Percentiles rank a stretch among this genome's conserved stretches.
These are phyloP conservation scores for Periconia sp. DNA, from an alignment of 2,329 filamentous ascomycete species.

Conservation along the genomic window DNA sequence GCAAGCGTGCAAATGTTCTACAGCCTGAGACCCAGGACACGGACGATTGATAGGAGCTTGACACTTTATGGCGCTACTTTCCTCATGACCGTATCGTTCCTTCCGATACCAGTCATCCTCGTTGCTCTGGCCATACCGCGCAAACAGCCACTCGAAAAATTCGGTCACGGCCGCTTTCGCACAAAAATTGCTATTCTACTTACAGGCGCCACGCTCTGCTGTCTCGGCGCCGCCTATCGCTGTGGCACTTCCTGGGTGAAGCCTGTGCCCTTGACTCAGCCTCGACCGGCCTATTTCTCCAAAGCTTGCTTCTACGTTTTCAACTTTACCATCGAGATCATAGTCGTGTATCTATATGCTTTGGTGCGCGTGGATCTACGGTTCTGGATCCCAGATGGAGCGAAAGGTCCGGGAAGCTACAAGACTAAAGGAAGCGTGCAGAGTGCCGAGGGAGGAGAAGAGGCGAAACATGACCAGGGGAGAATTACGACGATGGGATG, in stretches of 20 bases:
- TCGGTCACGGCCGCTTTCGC: slow-evolving; percentile 70
- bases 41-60: slow-evolving; percentile 63
- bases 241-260: slow-evolving; percentile 63
- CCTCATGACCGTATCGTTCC: slow-evolving; percentile 69
- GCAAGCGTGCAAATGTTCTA: slow-evolving; percentile 70
- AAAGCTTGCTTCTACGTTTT: slow-evolving; percentile 80
- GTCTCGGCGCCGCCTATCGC: slow-evolving; percentile 73
- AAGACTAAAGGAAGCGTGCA: background rate
- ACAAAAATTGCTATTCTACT: slow-evolving; percentile 72
- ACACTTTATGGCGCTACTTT: slow-evolving; percentile 68
- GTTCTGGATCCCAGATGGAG: slow-evolving; percentile 77
- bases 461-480: slow-evolving; percentile 2
- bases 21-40: slow-evolving; percentile 62
- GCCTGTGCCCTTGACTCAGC: slow-evolving; percentile 51
- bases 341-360: slow-evolving; percentile 72
- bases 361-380: slow-evolving; percentile 73
- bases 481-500: too few species aligned
- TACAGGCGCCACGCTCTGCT: slow-evolving; percentile 64
- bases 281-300: slow-evolving; percentile 72
- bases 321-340: slow-evolving; percentile 76
- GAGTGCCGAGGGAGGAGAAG: background rate
- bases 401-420: slow-evolving; percentile 53
- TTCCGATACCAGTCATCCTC: slow-evolving; percentile 66
- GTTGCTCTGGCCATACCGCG: slow-evolving; percentile 56
- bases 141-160: slow-evolving; percentile 55